phyloP scores from a whole-genome alignment of 495 filamentous ascomycete species.

The Daldinia decipiens region DNA sequence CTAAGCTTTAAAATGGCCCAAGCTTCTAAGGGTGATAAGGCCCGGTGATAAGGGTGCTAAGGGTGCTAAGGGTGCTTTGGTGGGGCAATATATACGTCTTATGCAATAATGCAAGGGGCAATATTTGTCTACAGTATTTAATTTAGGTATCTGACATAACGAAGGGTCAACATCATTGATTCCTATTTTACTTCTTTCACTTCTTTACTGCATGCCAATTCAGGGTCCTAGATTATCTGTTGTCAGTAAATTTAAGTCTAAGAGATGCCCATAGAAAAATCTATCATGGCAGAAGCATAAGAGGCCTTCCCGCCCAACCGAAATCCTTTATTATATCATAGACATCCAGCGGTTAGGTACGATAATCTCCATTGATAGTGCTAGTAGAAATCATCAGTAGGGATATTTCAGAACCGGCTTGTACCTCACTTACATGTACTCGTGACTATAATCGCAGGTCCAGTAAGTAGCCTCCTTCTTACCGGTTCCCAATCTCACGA shows the following conservation, averaged over 20 bases:
- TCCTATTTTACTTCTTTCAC: not conserved
- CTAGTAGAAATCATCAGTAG: conserved; percentile 23
- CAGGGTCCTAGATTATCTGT: not conserved
- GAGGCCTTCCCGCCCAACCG: not conserved
- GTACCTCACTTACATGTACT: conserved; percentile 71
- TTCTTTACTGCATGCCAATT: not conserved
- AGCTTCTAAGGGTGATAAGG: not conserved
- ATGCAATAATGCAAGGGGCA: not conserved
- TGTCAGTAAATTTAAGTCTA: not conserved
- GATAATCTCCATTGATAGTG: conserved; percentile 42
- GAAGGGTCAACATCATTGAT: too few relatives aligned
- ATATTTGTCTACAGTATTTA: not conserved
- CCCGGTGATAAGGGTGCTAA: too few relatives aligned
- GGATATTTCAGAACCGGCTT: not conserved
- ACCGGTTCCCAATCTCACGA: conserved; percentile 76
- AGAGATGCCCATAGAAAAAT: not conserved
- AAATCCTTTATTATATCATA: not conserved
- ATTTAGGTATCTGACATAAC: too few relatives aligned
- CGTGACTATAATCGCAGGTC: conserved; percentile 98
- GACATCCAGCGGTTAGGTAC: conserved; percentile 13
- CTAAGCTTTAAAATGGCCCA: conserved; percentile 18
- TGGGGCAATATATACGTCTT: not conserved
- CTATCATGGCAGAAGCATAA: conserved; percentile 8
- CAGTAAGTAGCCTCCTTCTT: conserved; percentile 84
- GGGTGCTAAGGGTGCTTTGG: too few relatives aligned